A percentile compares a stretch with the other conserved stretches of the same genome.
phyloP scores from a whole-genome alignment of 805 yeast species.

The Monosporozyma yasuniensis region DNA sequence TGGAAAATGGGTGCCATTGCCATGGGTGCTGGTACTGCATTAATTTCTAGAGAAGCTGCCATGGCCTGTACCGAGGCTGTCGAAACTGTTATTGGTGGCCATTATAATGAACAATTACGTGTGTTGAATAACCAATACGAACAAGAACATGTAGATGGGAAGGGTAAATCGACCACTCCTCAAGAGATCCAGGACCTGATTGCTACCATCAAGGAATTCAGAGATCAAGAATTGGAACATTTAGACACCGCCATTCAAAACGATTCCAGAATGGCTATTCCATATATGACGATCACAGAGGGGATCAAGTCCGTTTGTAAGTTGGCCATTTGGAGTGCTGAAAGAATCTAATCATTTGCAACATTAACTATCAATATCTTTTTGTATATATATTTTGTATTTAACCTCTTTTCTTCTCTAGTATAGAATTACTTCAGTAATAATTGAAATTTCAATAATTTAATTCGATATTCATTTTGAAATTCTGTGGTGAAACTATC shows the following conservation, averaged over 20 bases:
- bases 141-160: not conserved
- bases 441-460: not conserved
- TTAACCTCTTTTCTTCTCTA: not conserved
- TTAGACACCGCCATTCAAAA: constrained; percentile 85
- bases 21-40: constrained; percentile 80
- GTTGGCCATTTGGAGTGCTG: constrained; percentile 89
- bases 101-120: constrained; percentile 84
- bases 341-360: constrained; percentile 45
- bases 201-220: constrained; percentile 57
- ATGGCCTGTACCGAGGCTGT: constrained; percentile 99
- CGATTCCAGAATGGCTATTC: constrained; percentile 89
- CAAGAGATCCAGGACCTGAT: constrained; percentile 53
- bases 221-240: constrained; percentile 95
- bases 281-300: constrained; percentile 83
- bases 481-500: not conserved
- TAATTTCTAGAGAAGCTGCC: constrained; percentile 88
- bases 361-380: too few species aligned
- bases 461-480: not conserved
- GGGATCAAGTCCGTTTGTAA: constrained; percentile 73
- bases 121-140: constrained; percentile 60
- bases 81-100: constrained; percentile 95
- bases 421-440: not conserved
- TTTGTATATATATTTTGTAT: not conserved
- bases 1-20: constrained; percentile 90
- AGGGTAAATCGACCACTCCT: constrained; percentile 6